Evolutionary conservation across 208 protist genomes (phyloP), one percentile per base, ranked within the genome.

Genomic region (Leishmania tarentolae): DNA sequence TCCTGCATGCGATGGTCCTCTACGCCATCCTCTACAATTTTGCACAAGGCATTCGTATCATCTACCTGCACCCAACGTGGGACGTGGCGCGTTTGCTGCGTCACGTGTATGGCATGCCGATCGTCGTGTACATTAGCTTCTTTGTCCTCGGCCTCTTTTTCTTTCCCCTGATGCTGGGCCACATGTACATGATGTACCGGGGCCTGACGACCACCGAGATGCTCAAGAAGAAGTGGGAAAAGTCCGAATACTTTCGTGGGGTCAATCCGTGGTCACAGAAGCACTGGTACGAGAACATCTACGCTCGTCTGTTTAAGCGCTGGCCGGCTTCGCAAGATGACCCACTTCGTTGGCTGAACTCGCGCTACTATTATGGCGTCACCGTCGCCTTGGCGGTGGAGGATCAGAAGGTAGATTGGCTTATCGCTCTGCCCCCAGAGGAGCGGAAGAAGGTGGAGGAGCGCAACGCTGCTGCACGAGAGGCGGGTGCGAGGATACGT

Each of bases 311-410:
- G 31, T 71, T 82, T 59, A 71, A 70, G 74, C 68, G 85, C 80
- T 85, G 63, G 72, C 78, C 61, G 50, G 52, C 72, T 35, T 24
- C 76, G 44, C 42, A 28, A 21, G 56, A 78, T 63, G 53, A 84
- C 73, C 65, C 83, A 57, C 42, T 87, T 46, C 65, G 78, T 37
- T 85, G 80, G 82, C 73, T 87, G 44, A 77, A 86, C 57, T 81
- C 82, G 61, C 81, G 86, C 19, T 86, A 90, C 78, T 92, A 92
- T 78, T 92, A 88, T 78, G 75, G 77, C 19, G 82, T 92, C n/a
- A 80, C 84, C 31, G 77, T 92, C n/a, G 86, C 88, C 9, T 63
- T 66, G 2, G 77, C 85, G 21, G 69, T 92, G n/a, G 86, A 88
- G 75, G 84, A 88, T 68, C 80, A 88, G 70, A 86, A 86, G 56